Evolutionary conservation across 2,329 filamentous ascomycete species (phyloP), one percentile per base, ranked within the genome.

Genomic region (Talaromyces sp.): DNA sequence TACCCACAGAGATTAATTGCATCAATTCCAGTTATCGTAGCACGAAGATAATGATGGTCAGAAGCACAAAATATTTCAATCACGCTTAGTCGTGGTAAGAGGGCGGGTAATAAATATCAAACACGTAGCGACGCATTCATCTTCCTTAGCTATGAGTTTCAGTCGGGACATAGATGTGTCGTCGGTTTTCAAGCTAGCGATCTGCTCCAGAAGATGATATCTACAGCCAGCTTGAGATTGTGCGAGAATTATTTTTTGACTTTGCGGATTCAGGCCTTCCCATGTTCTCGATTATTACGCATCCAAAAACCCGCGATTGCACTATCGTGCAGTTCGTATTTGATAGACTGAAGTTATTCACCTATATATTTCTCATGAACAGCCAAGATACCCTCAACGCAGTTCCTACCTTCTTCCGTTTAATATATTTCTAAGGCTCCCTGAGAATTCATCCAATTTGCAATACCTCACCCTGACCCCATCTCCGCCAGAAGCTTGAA

Each of bases 131-230:
- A 87, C 67, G 85, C 88, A 69, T 31, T 79, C 82, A 13, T 19
- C 87, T 14, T 82, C 87, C 47, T 50, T 88, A 3, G 79, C 74
- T 0, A 87, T 88, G 86, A 86, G 0, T 81, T 86, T 41, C 85
- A 88, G 37, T 52, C 58, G 14, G 16, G 13, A 9, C 33, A 22
- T 31, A 58, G 41, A n/a, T 19, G 50, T 10, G 52, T 31, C 2
- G 49, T 63, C 7, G 52, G 16, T 49, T 16, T 58, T 27, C 14
- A 19, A 31, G 61, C 61, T 19, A 33, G 41, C 7, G 52, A 58
- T 31, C 37, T 58, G 22, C n/a, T 50, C 7, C 58, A 58, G 9
- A 14, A 58, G 3, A 50, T 50, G 52, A 43, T 33, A 13, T 63
- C 27, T 56, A 27, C 33, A 50, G 1, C 19, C 22, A 24, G 27